These are phyloP conservation scores for Solanum hybrid DNA, from an alignment of 305 asterid species.

Conservation along the genomic window DNA sequence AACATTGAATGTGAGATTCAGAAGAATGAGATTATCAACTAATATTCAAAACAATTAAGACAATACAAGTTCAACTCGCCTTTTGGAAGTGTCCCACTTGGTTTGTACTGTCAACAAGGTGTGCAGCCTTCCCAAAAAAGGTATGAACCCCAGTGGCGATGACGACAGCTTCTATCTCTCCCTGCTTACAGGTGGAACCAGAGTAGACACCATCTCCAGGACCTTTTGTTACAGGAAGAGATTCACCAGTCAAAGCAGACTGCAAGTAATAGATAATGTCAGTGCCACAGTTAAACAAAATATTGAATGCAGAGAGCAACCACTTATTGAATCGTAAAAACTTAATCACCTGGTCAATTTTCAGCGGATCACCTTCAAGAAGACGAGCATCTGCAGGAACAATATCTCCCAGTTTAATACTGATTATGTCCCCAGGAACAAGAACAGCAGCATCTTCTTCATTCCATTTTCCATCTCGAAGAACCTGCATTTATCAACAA, in stretches of 20 bases:
- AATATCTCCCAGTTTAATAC: constrained; percentile 91
- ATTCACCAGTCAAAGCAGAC: constrained; percentile 99
- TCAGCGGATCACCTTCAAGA: constrained; percentile 90
- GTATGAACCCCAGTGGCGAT: constrained; percentile 98
- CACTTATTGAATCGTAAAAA: constrained; percentile 5
- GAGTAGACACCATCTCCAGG: constrained; percentile 98
- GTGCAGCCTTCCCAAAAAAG: constrained; percentile 97
- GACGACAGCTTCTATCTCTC: constrained; percentile 89
- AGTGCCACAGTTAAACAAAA: constrained; percentile 7
- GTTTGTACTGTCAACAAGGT: constrained; percentile 89
- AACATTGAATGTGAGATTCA: background rate
- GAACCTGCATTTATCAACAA: constrained; percentile 42
- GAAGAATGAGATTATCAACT: background rate
- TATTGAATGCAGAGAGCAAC: background rate
- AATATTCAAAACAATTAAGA: background rate
- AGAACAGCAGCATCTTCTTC: constrained; percentile 87
- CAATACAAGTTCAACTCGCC: constrained; percentile 29
- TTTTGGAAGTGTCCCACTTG: constrained; percentile 98
- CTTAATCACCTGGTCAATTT: constrained; percentile 77
- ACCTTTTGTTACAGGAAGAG: constrained; percentile 95
- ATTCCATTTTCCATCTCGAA: constrained; percentile 91
- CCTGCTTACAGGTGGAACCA: constrained; percentile 99
- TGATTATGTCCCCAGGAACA: constrained; percentile 90
- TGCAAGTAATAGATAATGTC: constrained; percentile 24
- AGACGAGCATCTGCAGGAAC: constrained; percentile 96